Conservation (phyloP, 1,284 basidiomycete species). For the Leucoagaricus sp. region DNA sequence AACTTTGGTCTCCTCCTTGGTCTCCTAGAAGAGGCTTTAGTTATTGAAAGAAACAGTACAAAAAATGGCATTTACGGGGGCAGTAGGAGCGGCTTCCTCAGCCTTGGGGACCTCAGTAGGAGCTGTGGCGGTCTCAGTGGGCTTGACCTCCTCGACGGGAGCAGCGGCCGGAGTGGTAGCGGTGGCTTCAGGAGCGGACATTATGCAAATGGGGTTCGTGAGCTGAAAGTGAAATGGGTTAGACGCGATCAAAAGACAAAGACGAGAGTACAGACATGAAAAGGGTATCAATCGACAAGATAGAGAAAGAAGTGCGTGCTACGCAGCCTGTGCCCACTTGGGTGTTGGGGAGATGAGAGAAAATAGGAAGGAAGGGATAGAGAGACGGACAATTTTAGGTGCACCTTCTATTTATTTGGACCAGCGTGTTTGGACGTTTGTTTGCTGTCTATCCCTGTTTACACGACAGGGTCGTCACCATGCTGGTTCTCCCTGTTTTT, state of each 20-base stretch:
- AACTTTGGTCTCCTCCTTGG: constrained; percentile 25
- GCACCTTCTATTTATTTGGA: constrained; percentile 45
- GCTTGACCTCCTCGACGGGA: constrained; percentile 55
- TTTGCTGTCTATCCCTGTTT: constrained; percentile 40
- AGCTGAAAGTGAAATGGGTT: constrained; percentile 37
- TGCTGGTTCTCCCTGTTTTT: constrained; percentile 13
- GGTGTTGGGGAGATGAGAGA: constrained; percentile 47
- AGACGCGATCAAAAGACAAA: constrained; percentile 18
- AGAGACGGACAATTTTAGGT: constrained; percentile 37
- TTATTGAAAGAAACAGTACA: background rate
- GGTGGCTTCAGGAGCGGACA: constrained; percentile 71
- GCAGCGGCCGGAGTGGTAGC: constrained; percentile 39
- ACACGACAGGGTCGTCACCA: constrained; percentile 32
- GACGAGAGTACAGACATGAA: constrained; percentile 36
- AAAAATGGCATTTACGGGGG: constrained; percentile 32
- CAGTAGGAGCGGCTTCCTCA: constrained; percentile 41
- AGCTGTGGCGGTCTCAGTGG: constrained; percentile 38
- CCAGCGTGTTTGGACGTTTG: constrained; percentile 39
- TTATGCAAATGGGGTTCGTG: constrained; percentile 60
- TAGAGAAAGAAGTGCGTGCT: constrained; percentile 55
- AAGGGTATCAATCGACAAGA: constrained; percentile 47
- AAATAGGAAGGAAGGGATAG: constrained; percentile 52
- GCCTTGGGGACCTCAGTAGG: constrained; percentile 39
- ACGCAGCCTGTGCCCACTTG: constrained; percentile 46
- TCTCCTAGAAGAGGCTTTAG: constrained; percentile 3